A percentile compares a stretch with the other conserved stretches of the same genome.
These are phyloP conservation scores for Collybia sordida DNA, from an alignment of 768 basidiomycete genomes.

Conservation along the genomic window DNA sequence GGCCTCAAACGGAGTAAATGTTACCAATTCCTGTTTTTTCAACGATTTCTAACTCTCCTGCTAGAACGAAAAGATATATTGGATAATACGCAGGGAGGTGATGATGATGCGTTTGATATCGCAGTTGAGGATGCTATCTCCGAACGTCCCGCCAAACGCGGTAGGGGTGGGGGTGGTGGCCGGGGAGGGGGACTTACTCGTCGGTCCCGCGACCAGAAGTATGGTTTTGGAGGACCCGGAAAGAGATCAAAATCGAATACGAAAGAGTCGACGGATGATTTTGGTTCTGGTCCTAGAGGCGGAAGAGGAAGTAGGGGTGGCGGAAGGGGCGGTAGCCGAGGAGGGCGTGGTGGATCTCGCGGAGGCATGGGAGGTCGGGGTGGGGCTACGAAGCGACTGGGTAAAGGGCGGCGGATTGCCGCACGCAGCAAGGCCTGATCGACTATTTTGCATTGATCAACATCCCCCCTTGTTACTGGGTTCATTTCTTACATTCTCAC, in stretches of 20 bases:
- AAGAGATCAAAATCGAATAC: constrained; percentile 81
- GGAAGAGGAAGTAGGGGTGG: constrained; percentile 25
- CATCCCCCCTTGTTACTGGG: too few relatives aligned
- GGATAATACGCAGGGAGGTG: constrained; percentile 55
- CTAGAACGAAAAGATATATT: constrained; percentile 83
- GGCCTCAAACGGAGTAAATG: constrained; percentile 86
- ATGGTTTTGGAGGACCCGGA: constrained; percentile 73
- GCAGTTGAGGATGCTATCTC: constrained; percentile 88
- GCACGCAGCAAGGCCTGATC: constrained; percentile 35
- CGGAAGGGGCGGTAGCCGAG: constrained; percentile 31
- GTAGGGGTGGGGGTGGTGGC: constrained; percentile 37
- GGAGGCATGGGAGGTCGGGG: constrained; percentile 27
- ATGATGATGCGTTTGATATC: constrained; percentile 80
- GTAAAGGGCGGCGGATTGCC: constrained; percentile 56
- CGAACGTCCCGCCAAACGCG: constrained; percentile 63
- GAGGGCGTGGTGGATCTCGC: constrained; percentile 26
- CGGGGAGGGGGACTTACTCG: constrained; percentile 48
- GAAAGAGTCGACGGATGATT: constrained; percentile 75
- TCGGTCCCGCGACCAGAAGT: constrained; percentile 72
- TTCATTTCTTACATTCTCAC: too few relatives aligned
- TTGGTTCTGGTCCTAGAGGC: constrained; percentile 44
- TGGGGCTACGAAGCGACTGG: constrained; percentile 44
- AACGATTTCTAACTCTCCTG: not conserved
- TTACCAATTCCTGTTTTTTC: not conserved
- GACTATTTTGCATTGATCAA: not conserved